Conservation (phyloP, 768 basidiomycete genomes). For the Auricularia cornea region DNA sequence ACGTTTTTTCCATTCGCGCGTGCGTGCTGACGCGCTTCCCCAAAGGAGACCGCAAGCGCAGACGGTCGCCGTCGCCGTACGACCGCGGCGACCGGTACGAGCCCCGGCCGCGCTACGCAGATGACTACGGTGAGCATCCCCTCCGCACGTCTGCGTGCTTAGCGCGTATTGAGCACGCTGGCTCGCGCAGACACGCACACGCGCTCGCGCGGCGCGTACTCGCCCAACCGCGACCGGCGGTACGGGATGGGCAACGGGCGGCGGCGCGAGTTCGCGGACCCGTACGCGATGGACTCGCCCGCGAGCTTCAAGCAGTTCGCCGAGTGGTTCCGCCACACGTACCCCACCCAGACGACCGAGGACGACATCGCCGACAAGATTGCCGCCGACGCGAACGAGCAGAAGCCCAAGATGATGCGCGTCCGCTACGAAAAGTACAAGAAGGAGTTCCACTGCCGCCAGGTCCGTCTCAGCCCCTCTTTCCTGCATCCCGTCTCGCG, state of each 20-base stretch:
- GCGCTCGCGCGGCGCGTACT: conserved; percentile 54
- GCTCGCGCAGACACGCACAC: conserved; percentile 51
- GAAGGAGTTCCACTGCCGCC: conserved; percentile 77
- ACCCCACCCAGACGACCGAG: conserved; percentile 66
- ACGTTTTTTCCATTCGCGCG: too few relatives aligned
- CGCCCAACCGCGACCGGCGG: conserved; percentile 39
- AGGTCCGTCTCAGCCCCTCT: conserved; percentile 46
- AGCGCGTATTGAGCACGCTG: too few relatives aligned
- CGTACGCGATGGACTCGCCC: conserved; percentile 74
- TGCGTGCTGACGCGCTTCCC: too few relatives aligned
- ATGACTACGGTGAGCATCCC: conserved; percentile 62
- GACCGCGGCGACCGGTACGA: conserved; percentile 72
- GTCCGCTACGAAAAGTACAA: conserved; percentile 89
- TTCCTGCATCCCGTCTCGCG: too few relatives aligned
- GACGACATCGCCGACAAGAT: conserved; percentile 74
- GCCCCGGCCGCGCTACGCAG: conserved; percentile 70
- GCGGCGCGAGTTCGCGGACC: conserved; percentile 34
- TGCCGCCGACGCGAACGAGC: conserved; percentile 72
- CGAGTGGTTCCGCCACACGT: conserved; percentile 77
- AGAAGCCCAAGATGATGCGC: conserved; percentile 81
- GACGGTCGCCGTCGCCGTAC: conserved; percentile 71
- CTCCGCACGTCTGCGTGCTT: too few relatives aligned
- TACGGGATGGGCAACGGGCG: not conserved
- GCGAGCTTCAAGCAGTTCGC: conserved; percentile 77
- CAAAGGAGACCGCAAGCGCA: conserved; percentile 61